Conservation (phyloP, 352 stramenopile species). For the Pythium volutum region DNA sequence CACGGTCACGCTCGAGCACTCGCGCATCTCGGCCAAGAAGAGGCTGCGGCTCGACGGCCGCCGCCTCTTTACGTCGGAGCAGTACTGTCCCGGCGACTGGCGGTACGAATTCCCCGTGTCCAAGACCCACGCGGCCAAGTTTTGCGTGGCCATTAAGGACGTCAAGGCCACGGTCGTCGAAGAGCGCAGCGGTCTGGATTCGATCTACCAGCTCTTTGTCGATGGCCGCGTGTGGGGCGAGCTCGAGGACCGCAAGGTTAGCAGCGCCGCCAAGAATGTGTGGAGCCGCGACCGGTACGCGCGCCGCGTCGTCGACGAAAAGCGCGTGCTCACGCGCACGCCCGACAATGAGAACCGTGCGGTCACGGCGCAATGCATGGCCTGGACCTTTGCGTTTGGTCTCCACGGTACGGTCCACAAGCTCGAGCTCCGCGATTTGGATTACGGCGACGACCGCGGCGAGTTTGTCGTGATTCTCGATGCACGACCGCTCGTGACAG, state of each 20-base stretch:
- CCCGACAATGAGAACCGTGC: constrained; percentile 21
- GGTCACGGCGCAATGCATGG: constrained; percentile 38
- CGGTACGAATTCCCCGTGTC: constrained; percentile 68
- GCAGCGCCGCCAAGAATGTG: constrained; percentile 38
- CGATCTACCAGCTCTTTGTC: constrained; percentile 67
- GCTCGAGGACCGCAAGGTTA: constrained; percentile 43
- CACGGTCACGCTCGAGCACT: constrained; percentile 84
- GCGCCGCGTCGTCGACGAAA: constrained; percentile 57
- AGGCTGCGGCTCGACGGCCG: constrained; percentile 73
- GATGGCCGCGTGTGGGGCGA: constrained; percentile 66
- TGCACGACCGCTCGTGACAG: constrained; percentile 49
- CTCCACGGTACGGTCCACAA: constrained; percentile 73
- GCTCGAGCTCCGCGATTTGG: constrained; percentile 66
- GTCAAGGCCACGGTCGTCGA: constrained; percentile 70
- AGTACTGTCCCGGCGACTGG: constrained; percentile 71
- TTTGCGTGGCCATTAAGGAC: constrained; percentile 72
- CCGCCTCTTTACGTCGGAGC: constrained; percentile 67
- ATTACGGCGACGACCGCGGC: constrained; percentile 56
- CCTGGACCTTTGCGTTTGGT: constrained; percentile 85
- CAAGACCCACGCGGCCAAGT: constrained; percentile 31
- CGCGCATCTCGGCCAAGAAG: constrained; percentile 80
- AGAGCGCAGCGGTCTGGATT: constrained; percentile 52
- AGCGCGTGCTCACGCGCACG: constrained; percentile 32
- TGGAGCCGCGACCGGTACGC: constrained; percentile 83
- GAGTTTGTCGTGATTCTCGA: constrained; percentile 82